Evolutionary conservation across 2,329 filamentous ascomycete genomes (phyloP), one percentile per base, ranked within the genome.

Genomic region (Colletotrichum cereale): DNA sequence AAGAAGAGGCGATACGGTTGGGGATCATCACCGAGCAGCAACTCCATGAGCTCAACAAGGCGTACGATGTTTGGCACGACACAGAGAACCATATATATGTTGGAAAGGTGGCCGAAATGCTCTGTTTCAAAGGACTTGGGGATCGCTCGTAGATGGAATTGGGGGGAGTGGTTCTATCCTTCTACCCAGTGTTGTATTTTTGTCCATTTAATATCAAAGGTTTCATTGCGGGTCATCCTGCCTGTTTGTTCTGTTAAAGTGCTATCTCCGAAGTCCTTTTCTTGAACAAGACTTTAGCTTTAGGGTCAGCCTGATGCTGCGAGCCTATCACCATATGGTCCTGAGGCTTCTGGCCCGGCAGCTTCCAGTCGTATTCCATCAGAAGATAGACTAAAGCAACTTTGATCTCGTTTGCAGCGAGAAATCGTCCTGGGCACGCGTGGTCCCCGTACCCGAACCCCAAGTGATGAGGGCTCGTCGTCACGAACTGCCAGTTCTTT

Each of bases 391-490:
- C 79, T 8, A 85, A 73, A 38, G 84, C 79, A 67, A 84, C 74
- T 75, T 85, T 85, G 76, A 84, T 82, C 78, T 85, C 82, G 73
- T 83, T 81, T 36, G 78, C 77, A 21, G 83, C 84, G 71, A 85
- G 84, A 80, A 85, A 85, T 0, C 83, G 78, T 1, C 83, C 84
- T 0, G 82, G 83, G 67, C 82, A 83, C 7, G 82, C 81, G 71
- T 83, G 80, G 40, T 78, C 77, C 11, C 81, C 82, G 1, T 80
- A 78, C 1, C 82, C 82, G 69, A 82, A 83, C 36, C 79, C 79
- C 50, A 81, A 75, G 64, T 76, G 80, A 16, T 77, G 75, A 67
- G 81, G 76, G 24, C 77, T 76, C 55, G 81, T 80, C 73, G 79
- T 82, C n/a, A 81, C 82, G 66, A 85, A 83, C 75, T 85, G 84